Conservation (phyloP, 1,284 basidiomycete genomes). For the Xerocomus cyaneibrunnescens region DNA sequence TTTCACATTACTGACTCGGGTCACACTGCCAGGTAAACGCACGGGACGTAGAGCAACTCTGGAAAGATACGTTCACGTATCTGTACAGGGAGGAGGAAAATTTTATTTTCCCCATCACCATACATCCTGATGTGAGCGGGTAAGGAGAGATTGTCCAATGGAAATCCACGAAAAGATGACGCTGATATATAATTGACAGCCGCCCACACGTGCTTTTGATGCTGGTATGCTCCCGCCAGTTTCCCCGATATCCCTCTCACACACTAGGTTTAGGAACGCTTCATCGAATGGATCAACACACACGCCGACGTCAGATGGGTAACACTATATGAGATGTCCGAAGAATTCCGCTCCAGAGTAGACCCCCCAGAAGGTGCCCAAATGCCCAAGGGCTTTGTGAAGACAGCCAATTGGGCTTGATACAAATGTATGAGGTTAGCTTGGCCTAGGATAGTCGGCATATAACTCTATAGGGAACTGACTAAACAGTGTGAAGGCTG, state of each 20-base stretch:
- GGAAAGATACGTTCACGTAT: constrained; percentile 76
- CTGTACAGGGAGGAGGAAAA: constrained; percentile 63
- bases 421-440: not conserved
- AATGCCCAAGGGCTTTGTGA: constrained; percentile 45
- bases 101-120: constrained; percentile 76
- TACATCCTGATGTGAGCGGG: constrained; percentile 80
- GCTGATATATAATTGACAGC: constrained; percentile 21
- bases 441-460: constrained; percentile 13
- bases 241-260: not conserved
- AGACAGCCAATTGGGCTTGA: constrained; percentile 1
- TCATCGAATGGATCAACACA: constrained; percentile 77
- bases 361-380: constrained; percentile 37
- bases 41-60: constrained; percentile 68
- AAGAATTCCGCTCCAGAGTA: constrained; percentile 49
- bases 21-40: constrained; percentile 53
- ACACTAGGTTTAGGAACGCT: constrained; percentile 52
- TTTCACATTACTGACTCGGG: not conserved
- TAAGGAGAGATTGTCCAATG: constrained; percentile 30
- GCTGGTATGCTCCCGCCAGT: constrained; percentile 46
- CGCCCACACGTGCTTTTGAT: constrained; percentile 67
- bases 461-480: no score
- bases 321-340: constrained; percentile 66
- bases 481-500: no score
- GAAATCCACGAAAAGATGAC: not conserved
- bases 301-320: constrained; percentile 75